phyloP scores from a whole-genome alignment of 345 rosid genomes.

The Schrenkiella parvula region DNA sequence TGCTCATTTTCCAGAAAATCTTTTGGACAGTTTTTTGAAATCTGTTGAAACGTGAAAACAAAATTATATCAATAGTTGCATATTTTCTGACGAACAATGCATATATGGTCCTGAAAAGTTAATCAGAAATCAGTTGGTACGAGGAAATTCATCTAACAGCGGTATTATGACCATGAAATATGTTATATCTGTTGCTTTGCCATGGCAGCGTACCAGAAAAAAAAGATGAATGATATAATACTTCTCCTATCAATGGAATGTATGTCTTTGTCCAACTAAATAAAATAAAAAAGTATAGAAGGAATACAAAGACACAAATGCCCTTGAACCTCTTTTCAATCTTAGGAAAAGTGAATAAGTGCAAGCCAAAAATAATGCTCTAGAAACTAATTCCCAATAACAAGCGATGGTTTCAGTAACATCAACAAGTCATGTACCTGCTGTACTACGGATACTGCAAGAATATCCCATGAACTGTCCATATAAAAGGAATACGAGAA shows the following conservation, averaged over 20 bases:
- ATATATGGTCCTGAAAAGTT: neutral
- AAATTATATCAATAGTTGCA: conserved; percentile 5
- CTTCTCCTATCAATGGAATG: conserved; percentile 6
- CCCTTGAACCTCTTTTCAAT: neutral
- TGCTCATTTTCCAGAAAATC: conserved; percentile 60
- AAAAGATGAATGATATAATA: neutral
- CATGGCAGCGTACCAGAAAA: conserved; percentile 8
- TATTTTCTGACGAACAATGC: neutral
- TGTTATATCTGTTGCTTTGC: neutral
- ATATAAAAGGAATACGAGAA: conserved; percentile 56
- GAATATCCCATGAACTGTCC: conserved; percentile 84
- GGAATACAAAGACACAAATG: neutral
- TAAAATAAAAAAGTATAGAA: conserved; percentile 1
- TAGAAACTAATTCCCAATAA: conserved; percentile 7
- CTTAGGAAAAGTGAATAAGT: neutral
- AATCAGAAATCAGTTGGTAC: neutral
- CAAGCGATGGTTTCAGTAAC: neutral
- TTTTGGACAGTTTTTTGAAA: conserved; percentile 68
- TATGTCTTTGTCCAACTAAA: too few species aligned
- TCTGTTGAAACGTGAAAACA: conserved; percentile 45
- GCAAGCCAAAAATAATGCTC: neutral
- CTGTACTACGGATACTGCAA: conserved; percentile 66
- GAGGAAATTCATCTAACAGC: neutral
- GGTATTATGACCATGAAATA: neutral
- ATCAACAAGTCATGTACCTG: conserved; percentile 53